phyloP scores from a whole-genome alignment of 805 yeast species.

The Wickerhamiella nectarea region DNA sequence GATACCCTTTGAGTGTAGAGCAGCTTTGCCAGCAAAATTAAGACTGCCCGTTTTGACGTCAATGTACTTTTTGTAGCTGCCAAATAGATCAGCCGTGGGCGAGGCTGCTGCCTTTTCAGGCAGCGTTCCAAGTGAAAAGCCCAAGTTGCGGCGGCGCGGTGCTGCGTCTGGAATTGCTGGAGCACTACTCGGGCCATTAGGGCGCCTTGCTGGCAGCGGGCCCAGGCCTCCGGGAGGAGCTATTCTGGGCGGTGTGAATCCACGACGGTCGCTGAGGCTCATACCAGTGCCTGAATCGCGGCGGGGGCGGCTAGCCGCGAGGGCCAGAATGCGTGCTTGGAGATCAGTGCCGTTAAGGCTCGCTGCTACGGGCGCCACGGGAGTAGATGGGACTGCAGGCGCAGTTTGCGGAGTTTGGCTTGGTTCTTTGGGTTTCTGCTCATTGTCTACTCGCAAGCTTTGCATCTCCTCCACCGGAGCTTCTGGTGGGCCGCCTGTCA shows the following conservation, averaged over 20 bases:
- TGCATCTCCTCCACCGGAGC: neutral
- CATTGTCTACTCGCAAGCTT: neutral
- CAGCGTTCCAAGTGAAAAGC: constrained; percentile 12
- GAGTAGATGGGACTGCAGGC: neutral
- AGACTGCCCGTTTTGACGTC: constrained; percentile 87
- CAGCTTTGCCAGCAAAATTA: constrained; percentile 86
- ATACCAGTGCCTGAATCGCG: constrained; percentile 1
- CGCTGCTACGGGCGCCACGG: constrained; percentile 11
- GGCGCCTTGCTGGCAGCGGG: neutral
- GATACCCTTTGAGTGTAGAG: constrained; percentile 81
- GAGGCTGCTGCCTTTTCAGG: constrained; percentile 22
- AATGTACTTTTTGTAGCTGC: constrained; percentile 72
- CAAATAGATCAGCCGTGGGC: constrained; percentile 36
- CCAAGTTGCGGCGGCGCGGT: constrained; percentile 20
- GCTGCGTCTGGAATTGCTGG: constrained; percentile 21
- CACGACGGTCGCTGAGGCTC: constrained; percentile 7
- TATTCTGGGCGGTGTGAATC: neutral
- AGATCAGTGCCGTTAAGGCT: constrained; percentile 40
- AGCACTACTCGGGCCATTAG: constrained; percentile 19
- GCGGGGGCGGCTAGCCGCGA: constrained; percentile 59
- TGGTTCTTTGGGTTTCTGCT: neutral
- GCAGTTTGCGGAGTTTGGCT: neutral
- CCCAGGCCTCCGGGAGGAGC: constrained; percentile 10
- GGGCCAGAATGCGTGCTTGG: constrained; percentile 76
- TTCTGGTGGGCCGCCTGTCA: neutral